Evolutionary conservation across 2,329 filamentous ascomycete species (phyloP).

Genomic region (Verticillium dahliae): DNA sequence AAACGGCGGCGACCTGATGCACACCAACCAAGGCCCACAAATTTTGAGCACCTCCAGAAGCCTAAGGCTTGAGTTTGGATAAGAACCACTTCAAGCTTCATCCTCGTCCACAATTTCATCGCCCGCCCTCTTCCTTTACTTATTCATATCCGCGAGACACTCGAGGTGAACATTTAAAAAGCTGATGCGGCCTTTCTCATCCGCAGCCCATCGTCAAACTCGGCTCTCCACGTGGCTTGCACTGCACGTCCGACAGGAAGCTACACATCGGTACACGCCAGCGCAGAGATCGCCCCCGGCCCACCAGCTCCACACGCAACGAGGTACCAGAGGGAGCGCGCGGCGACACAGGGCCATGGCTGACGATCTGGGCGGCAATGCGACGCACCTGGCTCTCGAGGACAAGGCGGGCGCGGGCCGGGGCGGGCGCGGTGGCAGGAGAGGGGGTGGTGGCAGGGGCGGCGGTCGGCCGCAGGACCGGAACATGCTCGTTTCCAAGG

Average conservation of each 20-base stretch:
- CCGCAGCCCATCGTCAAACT: background rate
- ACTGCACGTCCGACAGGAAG: background rate
- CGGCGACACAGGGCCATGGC: conserved; percentile 1
- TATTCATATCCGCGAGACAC: background rate
- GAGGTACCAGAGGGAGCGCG: background rate
- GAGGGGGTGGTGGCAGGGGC: conserved; percentile 21
- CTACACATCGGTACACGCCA: background rate
- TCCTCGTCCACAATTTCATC: background rate
- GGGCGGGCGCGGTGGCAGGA: conserved; percentile 19
- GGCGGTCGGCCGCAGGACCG: conserved; percentile 27
- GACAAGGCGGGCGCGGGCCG: conserved; percentile 6
- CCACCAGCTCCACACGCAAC: background rate
- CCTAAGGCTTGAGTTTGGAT: background rate
- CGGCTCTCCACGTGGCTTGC: background rate
- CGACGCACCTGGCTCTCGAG: background rate
- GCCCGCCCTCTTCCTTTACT: background rate
- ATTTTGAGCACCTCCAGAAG: background rate
- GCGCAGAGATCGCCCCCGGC: background rate
- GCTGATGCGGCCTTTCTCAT: background rate
- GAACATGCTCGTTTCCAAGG: conserved; percentile 45
- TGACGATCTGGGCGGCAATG: background rate
- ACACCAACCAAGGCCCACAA: background rate
- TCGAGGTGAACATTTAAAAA: background rate
- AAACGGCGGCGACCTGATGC: background rate
- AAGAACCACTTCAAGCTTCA: background rate